phyloP scores from a whole-genome alignment of 1,284 basidiomycete species.

The Sutorius eximius region DNA sequence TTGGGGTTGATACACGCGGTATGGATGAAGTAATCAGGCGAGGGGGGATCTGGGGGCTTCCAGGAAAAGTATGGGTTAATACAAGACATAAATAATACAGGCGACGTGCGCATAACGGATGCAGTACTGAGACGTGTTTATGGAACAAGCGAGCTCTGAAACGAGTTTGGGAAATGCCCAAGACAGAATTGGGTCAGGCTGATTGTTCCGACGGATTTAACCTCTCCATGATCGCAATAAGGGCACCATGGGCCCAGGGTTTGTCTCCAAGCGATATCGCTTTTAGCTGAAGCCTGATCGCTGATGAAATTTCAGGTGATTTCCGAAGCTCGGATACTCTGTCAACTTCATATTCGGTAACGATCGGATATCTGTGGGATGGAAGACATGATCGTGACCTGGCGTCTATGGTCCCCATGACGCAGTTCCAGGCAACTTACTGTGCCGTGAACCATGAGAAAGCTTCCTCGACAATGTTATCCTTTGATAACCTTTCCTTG shows the following conservation, averaged over 20 bases:
- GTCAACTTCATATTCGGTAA: constrained; percentile 21
- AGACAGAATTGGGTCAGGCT: not conserved
- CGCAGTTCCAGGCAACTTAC: constrained; percentile 19
- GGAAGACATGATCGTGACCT: constrained; percentile 20
- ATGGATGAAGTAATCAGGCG: constrained; percentile 36
- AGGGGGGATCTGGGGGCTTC: constrained; percentile 34
- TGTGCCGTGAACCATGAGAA: constrained; percentile 36
- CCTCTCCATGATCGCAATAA: constrained; percentile 29
- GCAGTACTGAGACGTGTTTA: not conserved
- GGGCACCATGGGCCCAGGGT: constrained; percentile 26
- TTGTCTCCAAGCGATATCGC: constrained; percentile 26
- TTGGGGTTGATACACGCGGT: constrained; percentile 29
- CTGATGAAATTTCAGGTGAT: constrained; percentile 18
- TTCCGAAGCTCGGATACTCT: constrained; percentile 24
- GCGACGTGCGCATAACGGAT: not conserved
- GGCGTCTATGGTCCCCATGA: constrained; percentile 2
- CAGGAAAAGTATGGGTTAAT: constrained; percentile 33
- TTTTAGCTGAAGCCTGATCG: constrained; percentile 25
- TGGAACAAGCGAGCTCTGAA: not conserved
- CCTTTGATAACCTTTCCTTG: constrained; percentile 21
- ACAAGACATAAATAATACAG: constrained; percentile 23
- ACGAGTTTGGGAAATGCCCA: not conserved
- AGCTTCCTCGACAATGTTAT: constrained; percentile 31
- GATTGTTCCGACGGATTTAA: constrained; percentile 14
- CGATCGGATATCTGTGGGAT: constrained; percentile 17